Evolutionary conservation across 306 rosid species (phyloP).

Genomic region (Quercus agrifolia): DNA sequence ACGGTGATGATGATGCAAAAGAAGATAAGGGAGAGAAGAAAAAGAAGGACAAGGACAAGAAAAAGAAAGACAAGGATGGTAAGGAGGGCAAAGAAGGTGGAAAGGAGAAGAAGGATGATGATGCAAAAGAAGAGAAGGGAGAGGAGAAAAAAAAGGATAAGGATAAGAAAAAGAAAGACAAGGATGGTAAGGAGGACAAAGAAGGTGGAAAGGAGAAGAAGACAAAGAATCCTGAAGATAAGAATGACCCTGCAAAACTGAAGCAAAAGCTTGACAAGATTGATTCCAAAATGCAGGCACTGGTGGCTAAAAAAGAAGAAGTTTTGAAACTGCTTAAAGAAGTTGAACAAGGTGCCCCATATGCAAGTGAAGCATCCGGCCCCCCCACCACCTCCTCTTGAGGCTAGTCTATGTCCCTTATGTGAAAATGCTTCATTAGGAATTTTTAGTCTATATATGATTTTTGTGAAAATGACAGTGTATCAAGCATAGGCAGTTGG

Average conservation of each 20-base stretch:
- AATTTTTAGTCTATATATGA: not conserved
- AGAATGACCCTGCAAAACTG: slow-evolving; percentile 47
- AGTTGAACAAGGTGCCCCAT: slow-evolving; percentile 30
- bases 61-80: slow-evolving; percentile 10
- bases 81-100: slow-evolving; percentile 6
- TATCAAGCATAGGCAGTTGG: not conserved
- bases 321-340: slow-evolving; percentile 42
- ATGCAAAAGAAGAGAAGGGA: not conserved
- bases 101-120: not conserved
- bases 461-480: no score
- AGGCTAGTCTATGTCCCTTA: not conserved
- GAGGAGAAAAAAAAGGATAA: slow-evolving; percentile 8
- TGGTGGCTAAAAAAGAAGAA: slow-evolving; percentile 47
- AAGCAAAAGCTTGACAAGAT: slow-evolving; percentile 55
- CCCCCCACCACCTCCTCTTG: slow-evolving; percentile 5
- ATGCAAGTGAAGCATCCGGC: not conserved
- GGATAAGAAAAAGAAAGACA: not conserved
- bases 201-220: slow-evolving; percentile 33
- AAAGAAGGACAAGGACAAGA: not conserved
- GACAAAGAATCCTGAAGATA: slow-evolving; percentile 57
- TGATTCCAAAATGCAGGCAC: slow-evolving; percentile 46
- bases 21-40: slow-evolving; percentile 4
- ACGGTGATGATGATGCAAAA: not conserved
- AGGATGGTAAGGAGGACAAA: slow-evolving; percentile 17
- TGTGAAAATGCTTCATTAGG: not conserved